phyloP scores from a whole-genome alignment of 2,329 filamentous ascomycete genomes.

The Dactylellina parvicollis region DNA sequence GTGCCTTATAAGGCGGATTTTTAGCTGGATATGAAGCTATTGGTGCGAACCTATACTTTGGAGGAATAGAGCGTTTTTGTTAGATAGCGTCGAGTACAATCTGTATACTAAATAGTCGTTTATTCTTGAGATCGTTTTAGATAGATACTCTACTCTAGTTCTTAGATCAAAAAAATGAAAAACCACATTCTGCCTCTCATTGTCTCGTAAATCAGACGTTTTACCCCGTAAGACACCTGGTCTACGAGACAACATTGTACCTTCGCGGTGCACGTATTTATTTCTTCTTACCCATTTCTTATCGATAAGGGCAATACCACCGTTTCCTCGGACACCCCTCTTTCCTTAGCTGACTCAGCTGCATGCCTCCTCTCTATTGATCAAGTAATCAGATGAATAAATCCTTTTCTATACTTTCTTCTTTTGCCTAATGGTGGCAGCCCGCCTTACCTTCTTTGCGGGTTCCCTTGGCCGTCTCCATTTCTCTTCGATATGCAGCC shows the following conservation, averaged over 20 bases:
- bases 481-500: no score
- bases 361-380: not conserved
- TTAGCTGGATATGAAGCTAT: no score
- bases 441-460: not conserved
- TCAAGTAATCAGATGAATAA: not conserved
- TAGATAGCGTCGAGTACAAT: not conserved
- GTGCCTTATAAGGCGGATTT: no score
- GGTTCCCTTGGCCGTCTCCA: no score
- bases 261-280: slow-evolving; percentile 20
- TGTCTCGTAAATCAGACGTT: slow-evolving; percentile 55
- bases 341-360: not conserved
- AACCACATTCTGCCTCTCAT: slow-evolving; percentile 38
- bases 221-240: slow-evolving; percentile 52
- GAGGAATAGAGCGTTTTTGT: no score
- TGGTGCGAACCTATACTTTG: no score
- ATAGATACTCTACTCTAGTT: slow-evolving; percentile 5
- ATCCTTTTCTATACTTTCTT: not conserved
- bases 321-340: not conserved
- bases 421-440: not conserved
- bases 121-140: slow-evolving; percentile 1
- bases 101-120: not conserved
- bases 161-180: slow-evolving; percentile 12
- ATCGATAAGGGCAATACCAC: slow-evolving; percentile 31
- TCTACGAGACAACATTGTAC: slow-evolving; percentile 48
- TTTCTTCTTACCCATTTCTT: slow-evolving; percentile 33